Conservation (phyloP, 2,329 filamentous ascomycete genomes). For the Apiospora aurea region DNA sequence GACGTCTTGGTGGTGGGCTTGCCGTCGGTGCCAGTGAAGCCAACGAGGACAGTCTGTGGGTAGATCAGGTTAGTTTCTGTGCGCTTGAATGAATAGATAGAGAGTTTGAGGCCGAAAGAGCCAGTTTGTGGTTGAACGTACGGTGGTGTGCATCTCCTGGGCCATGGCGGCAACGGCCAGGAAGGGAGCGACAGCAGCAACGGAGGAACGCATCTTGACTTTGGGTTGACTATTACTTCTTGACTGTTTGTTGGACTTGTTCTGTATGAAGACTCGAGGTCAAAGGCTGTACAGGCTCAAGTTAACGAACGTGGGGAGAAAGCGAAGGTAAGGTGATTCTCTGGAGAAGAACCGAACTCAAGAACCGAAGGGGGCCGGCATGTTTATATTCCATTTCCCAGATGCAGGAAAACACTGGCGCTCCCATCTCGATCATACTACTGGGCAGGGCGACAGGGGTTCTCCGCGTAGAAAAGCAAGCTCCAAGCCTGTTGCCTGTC, state of each 20-base stretch:
- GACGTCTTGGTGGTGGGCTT: constrained; percentile 27
- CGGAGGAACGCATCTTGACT: constrained; percentile 31
- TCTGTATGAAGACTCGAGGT: constrained; percentile 15
- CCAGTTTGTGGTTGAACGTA: constrained; percentile 21
- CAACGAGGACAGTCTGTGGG: constrained; percentile 29
- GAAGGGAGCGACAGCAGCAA: constrained; percentile 28
- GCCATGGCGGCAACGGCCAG: constrained; percentile 28
- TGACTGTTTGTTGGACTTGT: constrained; percentile 11
- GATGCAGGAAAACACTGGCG: background rate
- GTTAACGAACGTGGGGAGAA: constrained; percentile 20
- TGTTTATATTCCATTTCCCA: constrained; percentile 16
- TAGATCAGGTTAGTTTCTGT: constrained; percentile 23
- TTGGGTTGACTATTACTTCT: constrained; percentile 10
- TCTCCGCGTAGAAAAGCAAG: constrained; percentile 18
- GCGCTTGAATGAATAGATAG: background rate
- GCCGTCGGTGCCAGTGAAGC: constrained; percentile 29
- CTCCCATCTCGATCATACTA: constrained; percentile 11
- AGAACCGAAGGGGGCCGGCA: constrained; percentile 12
- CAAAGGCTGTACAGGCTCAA: constrained; percentile 16
- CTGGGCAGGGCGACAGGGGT: constrained; percentile 2
- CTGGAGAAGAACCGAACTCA: constrained; percentile 8
- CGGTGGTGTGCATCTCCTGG: constrained; percentile 30
- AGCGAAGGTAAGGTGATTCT: constrained; percentile 4
- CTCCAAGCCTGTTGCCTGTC: constrained; percentile 1
- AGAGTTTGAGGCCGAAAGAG: background rate